Percentiles rank a stretch among this genome's conserved stretches.
Conservation (phyloP, 2,329 filamentous ascomycete genomes). For the Botrytis squamosa region DNA sequence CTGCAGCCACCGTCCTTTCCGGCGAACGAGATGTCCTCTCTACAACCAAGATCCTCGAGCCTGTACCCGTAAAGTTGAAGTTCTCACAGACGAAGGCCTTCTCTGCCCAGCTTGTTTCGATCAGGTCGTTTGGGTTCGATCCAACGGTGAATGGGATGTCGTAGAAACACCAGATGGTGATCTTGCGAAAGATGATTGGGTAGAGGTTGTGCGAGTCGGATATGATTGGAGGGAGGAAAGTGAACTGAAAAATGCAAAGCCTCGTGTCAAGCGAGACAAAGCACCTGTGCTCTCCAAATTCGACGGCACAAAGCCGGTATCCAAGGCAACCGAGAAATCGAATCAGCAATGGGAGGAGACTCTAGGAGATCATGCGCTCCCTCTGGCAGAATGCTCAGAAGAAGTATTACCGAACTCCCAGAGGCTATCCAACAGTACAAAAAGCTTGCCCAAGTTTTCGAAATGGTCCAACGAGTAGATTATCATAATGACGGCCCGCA, state of each 20-base stretch:
- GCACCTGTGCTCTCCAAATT: too few relatives aligned
- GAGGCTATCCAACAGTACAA: background rate
- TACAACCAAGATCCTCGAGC: background rate
- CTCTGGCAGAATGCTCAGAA: background rate
- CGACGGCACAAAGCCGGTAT: background rate
- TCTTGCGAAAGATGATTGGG: slow-evolving; percentile 17
- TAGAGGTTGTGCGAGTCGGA: slow-evolving; percentile 11
- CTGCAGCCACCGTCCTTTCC: slow-evolving; percentile 9
- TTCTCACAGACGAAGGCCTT: background rate
- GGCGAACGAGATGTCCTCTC: background rate
- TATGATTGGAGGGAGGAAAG: slow-evolving; percentile 17
- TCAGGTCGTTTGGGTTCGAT: slow-evolving; percentile 11
- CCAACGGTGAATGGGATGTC: slow-evolving; percentile 17
- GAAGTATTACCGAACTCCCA: background rate
- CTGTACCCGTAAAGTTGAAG: slow-evolving; percentile 5
- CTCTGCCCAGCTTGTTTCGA: slow-evolving; percentile 13
- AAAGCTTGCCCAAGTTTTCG: background rate
- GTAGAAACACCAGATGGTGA: slow-evolving; percentile 17
- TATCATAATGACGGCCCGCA: background rate
- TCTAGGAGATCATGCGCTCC: background rate
- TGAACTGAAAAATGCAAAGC: background rate
- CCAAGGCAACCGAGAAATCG: background rate
- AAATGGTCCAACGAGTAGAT: background rate
- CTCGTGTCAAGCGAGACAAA: background rate
- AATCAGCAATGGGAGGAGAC: background rate